These are phyloP conservation scores for Prunella vulgaris DNA, from an alignment of 257 asterid genomes.

Conservation along the genomic window DNA sequence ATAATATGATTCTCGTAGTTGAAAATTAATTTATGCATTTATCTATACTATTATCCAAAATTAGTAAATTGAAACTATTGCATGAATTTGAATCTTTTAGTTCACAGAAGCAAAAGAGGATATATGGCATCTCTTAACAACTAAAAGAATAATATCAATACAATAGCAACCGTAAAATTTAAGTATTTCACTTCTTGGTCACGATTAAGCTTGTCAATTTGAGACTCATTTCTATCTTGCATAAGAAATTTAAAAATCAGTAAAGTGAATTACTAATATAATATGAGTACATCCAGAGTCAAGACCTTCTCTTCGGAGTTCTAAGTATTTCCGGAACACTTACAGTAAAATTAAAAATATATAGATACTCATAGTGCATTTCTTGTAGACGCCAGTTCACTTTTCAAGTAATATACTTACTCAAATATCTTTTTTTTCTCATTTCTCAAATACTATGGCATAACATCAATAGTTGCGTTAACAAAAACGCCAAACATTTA, in stretches of 20 bases:
- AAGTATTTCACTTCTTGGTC: conserved; percentile 66
- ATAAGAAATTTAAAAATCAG: neutral
- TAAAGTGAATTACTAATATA: neutral
- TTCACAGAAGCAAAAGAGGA: neutral
- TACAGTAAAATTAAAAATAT: conserved; percentile 2
- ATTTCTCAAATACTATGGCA: conserved; percentile 53
- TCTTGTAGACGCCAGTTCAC: conserved; percentile 52
- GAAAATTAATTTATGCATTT: neutral
- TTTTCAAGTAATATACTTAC: conserved; percentile 51
- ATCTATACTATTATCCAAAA: neutral
- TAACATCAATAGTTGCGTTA: conserved; percentile 68
- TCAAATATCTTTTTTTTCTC: conserved; percentile 51
- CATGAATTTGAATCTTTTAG: neutral
- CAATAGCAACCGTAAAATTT: conserved; percentile 52
- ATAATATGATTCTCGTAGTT: neutral
- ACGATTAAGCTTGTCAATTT: conserved; percentile 49
- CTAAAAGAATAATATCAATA: neutral
- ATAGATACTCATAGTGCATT: conserved; percentile 28
- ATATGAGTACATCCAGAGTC: neutral
- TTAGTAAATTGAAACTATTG: neutral
- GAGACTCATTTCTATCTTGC: conserved; percentile 62
- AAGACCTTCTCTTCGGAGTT: conserved; percentile 40
- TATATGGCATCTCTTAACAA: neutral
- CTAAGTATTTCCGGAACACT: no score
- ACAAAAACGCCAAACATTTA: conserved; percentile 18